Evolutionary conservation across 2,329 filamentous ascomycete genomes (phyloP).

Genomic region (Corniculantispora saksenae): DNA sequence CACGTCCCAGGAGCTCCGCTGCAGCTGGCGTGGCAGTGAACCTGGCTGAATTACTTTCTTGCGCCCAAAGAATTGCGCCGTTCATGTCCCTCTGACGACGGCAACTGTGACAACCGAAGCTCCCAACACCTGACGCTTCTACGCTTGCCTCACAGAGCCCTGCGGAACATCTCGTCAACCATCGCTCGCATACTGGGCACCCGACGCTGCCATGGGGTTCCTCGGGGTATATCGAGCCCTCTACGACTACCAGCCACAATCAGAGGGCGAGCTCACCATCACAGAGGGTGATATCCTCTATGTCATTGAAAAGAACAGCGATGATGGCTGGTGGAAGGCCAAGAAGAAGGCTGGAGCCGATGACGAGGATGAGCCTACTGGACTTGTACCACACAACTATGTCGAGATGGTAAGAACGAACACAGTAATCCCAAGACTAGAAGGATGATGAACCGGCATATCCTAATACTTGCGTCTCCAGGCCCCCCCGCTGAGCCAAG

Average conservation of each 20-base stretch:
- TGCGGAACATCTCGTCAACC: background rate
- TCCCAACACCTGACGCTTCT: background rate
- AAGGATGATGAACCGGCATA: constrained; percentile 6
- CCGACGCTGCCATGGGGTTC: constrained; percentile 71
- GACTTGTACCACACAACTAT: constrained; percentile 92
- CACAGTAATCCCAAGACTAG: background rate
- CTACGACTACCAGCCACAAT: constrained; percentile 90
- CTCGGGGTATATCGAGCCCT: constrained; percentile 85
- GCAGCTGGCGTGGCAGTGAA: constrained; percentile 5
- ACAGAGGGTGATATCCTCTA: constrained; percentile 86
- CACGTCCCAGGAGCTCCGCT: constrained; percentile 2
- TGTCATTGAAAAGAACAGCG: constrained; percentile 76
- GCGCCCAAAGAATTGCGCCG: background rate
- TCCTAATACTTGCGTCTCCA: constrained; percentile 35
- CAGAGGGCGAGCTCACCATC: constrained; percentile 81
- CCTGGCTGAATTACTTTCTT: background rate
- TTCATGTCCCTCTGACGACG: constrained; percentile 7
- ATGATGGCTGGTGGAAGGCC: constrained; percentile 91
- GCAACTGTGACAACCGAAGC: background rate
- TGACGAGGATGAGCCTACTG: constrained; percentile 88
- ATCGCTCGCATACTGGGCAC: background rate
- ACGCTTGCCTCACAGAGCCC: background rate
- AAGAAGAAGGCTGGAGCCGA: constrained; percentile 85
- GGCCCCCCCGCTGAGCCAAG: constrained; percentile 67
- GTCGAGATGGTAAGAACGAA: constrained; percentile 71